Evolutionary conservation across 768 basidiomycete genomes (phyloP).

Genomic region (Lactarius hengduanensis): DNA sequence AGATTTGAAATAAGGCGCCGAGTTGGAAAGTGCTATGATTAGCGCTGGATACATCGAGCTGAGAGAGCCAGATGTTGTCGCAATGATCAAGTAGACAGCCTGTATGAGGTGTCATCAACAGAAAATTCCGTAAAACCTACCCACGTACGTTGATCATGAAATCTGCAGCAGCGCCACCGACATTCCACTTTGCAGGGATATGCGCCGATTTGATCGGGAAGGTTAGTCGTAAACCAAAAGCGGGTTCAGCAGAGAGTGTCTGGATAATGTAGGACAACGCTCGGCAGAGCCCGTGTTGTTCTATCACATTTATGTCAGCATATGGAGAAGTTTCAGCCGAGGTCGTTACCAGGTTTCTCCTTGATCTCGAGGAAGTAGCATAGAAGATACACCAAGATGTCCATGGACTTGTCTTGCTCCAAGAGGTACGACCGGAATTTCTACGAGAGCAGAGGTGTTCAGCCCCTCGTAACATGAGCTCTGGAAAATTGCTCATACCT

Average conservation of each 20-base stretch:
- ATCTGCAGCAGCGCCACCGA: constrained; percentile 73
- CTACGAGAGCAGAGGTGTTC: constrained; percentile 42
- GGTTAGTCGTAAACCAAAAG: constrained; percentile 71
- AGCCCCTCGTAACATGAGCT: neutral
- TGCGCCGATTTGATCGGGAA: constrained; percentile 56
- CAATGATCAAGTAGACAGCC: constrained; percentile 88
- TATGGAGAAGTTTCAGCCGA: constrained; percentile 14
- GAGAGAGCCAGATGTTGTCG: constrained; percentile 79
- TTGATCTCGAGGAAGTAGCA: constrained; percentile 86
- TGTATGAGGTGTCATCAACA: constrained; percentile 21
- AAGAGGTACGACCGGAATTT: constrained; percentile 85
- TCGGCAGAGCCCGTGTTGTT: constrained; percentile 88
- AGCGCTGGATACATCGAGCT: constrained; percentile 90
- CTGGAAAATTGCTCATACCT: constrained; percentile 45
- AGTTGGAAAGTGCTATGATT: constrained; percentile 86
- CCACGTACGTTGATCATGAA: constrained; percentile 78
- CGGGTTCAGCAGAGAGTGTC: constrained; percentile 79
- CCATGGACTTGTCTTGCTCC: constrained; percentile 75
- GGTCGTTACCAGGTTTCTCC: constrained; percentile 80
- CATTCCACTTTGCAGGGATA: constrained; percentile 75
- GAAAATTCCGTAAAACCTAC: neutral
- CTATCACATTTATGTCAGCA: constrained; percentile 40
- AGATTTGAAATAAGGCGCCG: constrained; percentile 81
- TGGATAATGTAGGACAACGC: constrained; percentile 91
- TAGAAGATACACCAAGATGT: constrained; percentile 74